Conservation (phyloP, 805 yeast genomes). For the Myxozyma sirexii region DNA sequence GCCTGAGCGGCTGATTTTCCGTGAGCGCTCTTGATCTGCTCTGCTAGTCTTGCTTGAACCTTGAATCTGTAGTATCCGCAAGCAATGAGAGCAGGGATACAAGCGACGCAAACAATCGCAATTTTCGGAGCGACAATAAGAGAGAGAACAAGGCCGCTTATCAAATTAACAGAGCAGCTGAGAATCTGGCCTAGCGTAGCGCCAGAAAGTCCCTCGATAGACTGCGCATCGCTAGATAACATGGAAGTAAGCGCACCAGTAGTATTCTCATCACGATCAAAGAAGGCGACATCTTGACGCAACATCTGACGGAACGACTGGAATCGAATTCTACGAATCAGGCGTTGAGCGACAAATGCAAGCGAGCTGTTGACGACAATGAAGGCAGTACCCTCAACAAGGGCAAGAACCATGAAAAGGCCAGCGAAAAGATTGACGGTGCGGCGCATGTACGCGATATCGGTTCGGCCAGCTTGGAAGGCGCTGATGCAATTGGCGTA, state of each 20-base stretch:
- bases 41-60: constrained; percentile 42
- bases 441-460: constrained; percentile 44
- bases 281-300: constrained; percentile 39
- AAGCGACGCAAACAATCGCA: constrained; percentile 49
- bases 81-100: constrained; percentile 43
- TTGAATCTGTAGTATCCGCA: constrained; percentile 46
- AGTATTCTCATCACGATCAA: constrained; percentile 38
- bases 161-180: constrained; percentile 41
- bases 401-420: constrained; percentile 33
- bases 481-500: constrained; percentile 45
- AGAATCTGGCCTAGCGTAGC: constrained; percentile 39
- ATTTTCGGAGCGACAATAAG: constrained; percentile 47
- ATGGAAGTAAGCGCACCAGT: constrained; percentile 38
- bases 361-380: constrained; percentile 25
- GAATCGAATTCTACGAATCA: constrained; percentile 36
- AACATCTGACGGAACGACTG: constrained; percentile 36
- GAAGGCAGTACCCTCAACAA: constrained; percentile 24
- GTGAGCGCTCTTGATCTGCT: constrained; percentile 45
- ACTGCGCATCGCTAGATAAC: constrained; percentile 39
- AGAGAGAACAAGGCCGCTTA: constrained; percentile 47
- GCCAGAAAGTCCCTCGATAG: constrained; percentile 39
- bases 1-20: constrained; percentile 48
- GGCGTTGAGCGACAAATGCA: constrained; percentile 28
- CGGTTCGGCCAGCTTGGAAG: constrained; percentile 36
- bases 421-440: constrained; percentile 40